These are phyloP conservation scores for Phytophthora boehmeriae DNA, from an alignment of 352 stramenopile species.

Conservation along the genomic window DNA sequence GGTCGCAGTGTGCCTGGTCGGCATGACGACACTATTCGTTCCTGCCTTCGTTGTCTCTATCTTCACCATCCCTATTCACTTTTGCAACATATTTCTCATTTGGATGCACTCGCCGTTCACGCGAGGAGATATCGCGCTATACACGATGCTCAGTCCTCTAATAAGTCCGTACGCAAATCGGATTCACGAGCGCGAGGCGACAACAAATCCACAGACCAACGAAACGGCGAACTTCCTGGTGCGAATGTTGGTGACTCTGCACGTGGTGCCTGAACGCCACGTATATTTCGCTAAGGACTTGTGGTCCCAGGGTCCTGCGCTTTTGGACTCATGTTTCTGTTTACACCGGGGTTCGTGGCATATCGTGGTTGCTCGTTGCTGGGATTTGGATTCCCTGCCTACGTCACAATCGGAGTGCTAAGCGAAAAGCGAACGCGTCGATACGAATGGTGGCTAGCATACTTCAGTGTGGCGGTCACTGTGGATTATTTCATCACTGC, in stretches of 20 bases:
- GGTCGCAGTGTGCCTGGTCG: conserved; percentile 45
- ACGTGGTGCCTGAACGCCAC: conserved; percentile 67
- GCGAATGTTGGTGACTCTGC: conserved; percentile 66
- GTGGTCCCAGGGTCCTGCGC: conserved; percentile 78
- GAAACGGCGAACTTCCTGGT: conserved; percentile 70
- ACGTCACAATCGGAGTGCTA: conserved; percentile 80
- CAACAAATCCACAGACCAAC: conserved; percentile 29
- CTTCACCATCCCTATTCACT: conserved; percentile 58
- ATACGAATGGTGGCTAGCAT: conserved; percentile 90
- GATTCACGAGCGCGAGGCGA: conserved; percentile 45
- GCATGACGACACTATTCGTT: conserved; percentile 69
- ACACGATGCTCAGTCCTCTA: conserved; percentile 66
- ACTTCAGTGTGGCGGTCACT: conserved; percentile 78
- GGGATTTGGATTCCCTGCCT: conserved; percentile 85
- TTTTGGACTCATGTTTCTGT: conserved; percentile 85
- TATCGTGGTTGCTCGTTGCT: conserved; percentile 73
- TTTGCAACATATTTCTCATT: conserved; percentile 72
- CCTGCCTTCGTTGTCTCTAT: conserved; percentile 64
- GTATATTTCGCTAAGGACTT: conserved; percentile 77
- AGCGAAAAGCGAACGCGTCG: conserved; percentile 73
- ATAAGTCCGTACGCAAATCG: conserved; percentile 81
- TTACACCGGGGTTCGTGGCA: conserved; percentile 85
- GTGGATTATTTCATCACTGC: conserved; percentile 72
- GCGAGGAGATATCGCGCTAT: conserved; percentile 72
- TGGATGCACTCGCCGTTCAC: conserved; percentile 86